A percentile compares a stretch with the other conserved stretches of the same genome.
Conservation (phyloP, 495 filamentous ascomycete species). For the Aspergillus carlsbadensis region DNA sequence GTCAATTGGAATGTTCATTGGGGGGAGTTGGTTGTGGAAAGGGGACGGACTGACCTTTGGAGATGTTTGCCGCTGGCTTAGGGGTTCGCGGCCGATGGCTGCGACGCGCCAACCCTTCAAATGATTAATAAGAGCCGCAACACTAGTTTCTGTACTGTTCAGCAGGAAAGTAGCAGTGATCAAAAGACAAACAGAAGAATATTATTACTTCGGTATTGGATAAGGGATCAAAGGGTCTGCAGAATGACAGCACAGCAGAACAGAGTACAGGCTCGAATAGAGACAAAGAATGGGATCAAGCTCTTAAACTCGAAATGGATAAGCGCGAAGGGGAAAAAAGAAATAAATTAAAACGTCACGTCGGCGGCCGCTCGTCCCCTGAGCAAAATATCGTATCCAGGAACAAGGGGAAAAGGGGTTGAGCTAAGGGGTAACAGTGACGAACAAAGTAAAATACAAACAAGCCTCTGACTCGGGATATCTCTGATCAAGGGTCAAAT, state of each 20-base stretch:
- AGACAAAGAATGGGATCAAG: constrained; percentile 9
- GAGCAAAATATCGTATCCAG: constrained; percentile 1
- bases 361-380: not conserved
- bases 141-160: constrained; percentile 6
- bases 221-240: constrained; percentile 22
- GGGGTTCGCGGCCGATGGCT: constrained; percentile 27
- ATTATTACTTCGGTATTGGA: constrained; percentile 13
- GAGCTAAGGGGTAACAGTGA: constrained; percentile 2
- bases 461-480: not conserved
- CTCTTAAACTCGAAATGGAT: constrained; percentile 11
- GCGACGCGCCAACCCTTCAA: constrained; percentile 25
- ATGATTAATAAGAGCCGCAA: constrained; percentile 24
- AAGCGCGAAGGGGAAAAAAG: constrained; percentile 12
- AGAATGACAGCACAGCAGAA: constrained; percentile 10
- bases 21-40: constrained; percentile 25
- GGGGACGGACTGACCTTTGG: constrained; percentile 26
- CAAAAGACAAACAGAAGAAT: constrained; percentile 20
- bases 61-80: constrained; percentile 22
- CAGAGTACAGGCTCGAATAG: constrained; percentile 6
- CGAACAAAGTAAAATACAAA: constrained; percentile 7
- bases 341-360: not conserved
- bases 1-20: constrained; percentile 40
- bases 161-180: constrained; percentile 14
- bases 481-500: not conserved
- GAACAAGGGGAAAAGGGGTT: constrained; percentile 14